Base-by-base conservation (phyloP, 345 rosid species). In the Trapa bicornis region DNA sequence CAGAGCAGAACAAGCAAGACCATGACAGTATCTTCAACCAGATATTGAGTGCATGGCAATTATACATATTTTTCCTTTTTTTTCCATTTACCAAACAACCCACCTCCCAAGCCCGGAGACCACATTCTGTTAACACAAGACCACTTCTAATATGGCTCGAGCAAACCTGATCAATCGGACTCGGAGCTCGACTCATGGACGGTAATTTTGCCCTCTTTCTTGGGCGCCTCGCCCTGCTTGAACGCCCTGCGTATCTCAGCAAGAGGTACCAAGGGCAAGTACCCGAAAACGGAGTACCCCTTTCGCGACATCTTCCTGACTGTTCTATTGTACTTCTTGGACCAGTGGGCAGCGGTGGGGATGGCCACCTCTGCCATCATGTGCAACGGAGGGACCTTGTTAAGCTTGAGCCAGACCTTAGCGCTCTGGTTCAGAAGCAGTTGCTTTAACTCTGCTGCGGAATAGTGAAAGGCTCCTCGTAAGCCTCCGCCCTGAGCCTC, bases 231-330 rank as follows among this genome's bases (percentile, higher is more conserved):
- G 7, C 72, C 80, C 39, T 80, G 80, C 74, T 86, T 72, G 71
- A 80, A 86, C 42, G 86, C 82, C 76, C 82, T 76, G 1, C 79
- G 72, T 12, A 90, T 76, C 65, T 86, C 93, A 65, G 83, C 97
- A 16, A 87, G 56, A 5, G 98, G 97, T 32, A 93, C 79, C 70
- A 82, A 64, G 0, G 98, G 97, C 39, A 93, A 67, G 73, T 78
- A 82, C 5, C 83, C 71, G 16, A 87, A 70, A 17, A 81, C 64
- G 6, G 81, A 48, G 66, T 84, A 82, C n/a, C 97, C 98, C 80
- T 79, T 90, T 73, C 57, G 75, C 35, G 66, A 58, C 88, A 84
- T 60, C 50, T 80, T 74, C 58, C 47, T 67, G 0, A 93, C 78
- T 32, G 75, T 38, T 6, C 75, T 76, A 65, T 88, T 90, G 71